Base-by-base conservation (phyloP, 352 stramenopile genomes). In the Halophytophthora polymorphica region DNA sequence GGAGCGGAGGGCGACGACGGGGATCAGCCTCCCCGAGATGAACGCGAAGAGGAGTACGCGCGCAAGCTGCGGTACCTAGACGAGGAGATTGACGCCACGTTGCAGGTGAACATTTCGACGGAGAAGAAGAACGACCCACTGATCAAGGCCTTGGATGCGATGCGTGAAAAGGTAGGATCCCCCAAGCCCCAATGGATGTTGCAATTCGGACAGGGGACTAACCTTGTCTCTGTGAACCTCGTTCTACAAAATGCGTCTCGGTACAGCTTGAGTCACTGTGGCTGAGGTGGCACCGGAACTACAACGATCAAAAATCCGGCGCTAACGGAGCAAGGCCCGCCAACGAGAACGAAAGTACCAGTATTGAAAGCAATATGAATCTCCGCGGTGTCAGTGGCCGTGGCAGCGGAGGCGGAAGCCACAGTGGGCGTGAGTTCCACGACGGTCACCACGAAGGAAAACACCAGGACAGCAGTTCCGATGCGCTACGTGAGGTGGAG, bases 41-140 rank as follows among this genome's bases (percentile, higher is more conserved):
- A 70, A 10, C 68, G 65, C 6, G 56, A 68, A 38, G 71, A 87
- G 8, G 69, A 85, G 23, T 85, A 84, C 12, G 39, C 61, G 37
- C 71, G 61, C 33, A 88, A 88, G 43, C 50, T 90, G 45, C 53
- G 65, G 25, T 86, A 82, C 47, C 48, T 90, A 44, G 66, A 82
- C 57, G 77, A 88, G 63, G 79, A 90, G 35, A 67, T 88, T 14
- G 61, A 72, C 13, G 79, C 74, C 10, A 87, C 77, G n/a, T 47
- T 85, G 8, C 74, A 83, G 33, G 74, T 88, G 22, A 87, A 87
- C 31, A 64, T 77, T 22, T 67, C 66, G 19, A 90, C 79, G 0
- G 77, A 87, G 53, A 86, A 88, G 64, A 84, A 85, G 56, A 87
- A 87, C 50, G 77, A 90, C n/a, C 74, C 77, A 21, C 48, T 90